Evolutionary conservation across 2,329 filamentous ascomycete genomes (phyloP).

Genomic region (Dryadomyces sulphureus): DNA sequence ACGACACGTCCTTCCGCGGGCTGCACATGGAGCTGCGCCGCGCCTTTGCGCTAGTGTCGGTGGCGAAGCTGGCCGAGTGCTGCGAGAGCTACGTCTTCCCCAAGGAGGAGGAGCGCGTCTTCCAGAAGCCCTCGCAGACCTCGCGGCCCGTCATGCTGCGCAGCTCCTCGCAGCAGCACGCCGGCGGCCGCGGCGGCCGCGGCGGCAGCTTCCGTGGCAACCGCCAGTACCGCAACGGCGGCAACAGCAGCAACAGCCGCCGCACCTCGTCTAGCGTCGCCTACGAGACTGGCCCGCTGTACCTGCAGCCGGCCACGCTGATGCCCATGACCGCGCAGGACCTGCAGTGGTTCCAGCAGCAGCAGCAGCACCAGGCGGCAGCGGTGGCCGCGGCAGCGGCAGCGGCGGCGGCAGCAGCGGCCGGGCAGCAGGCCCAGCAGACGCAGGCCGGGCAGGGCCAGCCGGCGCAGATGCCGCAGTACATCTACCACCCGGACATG

Average conservation of each 20-base stretch:
- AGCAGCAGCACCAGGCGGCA: slow-evolving; percentile 27
- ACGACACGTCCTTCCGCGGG: slow-evolving; percentile 85
- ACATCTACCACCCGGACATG: slow-evolving; percentile 17
- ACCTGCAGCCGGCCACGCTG: slow-evolving; percentile 21
- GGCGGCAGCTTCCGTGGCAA: slow-evolving; percentile 33
- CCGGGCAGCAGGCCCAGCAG: slow-evolving; percentile 25
- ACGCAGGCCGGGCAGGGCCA: slow-evolving; percentile 25
- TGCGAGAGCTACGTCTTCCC: slow-evolving; percentile 84
- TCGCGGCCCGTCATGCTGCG: slow-evolving; percentile 42
- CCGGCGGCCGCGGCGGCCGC: slow-evolving; percentile 28
- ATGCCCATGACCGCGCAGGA: slow-evolving; percentile 31
- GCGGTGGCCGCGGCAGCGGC: slow-evolving; percentile 31
- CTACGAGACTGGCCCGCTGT: slow-evolving; percentile 34
- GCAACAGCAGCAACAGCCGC: slow-evolving; percentile 30
- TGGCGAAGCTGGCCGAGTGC: slow-evolving; percentile 65
- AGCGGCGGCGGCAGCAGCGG: slow-evolving; percentile 16
- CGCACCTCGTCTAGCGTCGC: slow-evolving; percentile 38
- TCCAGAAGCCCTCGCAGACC: slow-evolving; percentile 38
- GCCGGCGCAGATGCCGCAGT: slow-evolving; percentile 20
- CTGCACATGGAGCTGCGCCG: slow-evolving; percentile 79
- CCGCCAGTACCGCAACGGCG: slow-evolving; percentile 29
- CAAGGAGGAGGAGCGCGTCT: slow-evolving; percentile 57
- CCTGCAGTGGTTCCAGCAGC: slow-evolving; percentile 32
- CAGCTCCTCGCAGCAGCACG: slow-evolving; percentile 46
- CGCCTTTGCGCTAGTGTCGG: slow-evolving; percentile 69